phyloP scores from a whole-genome alignment of 2,329 filamentous ascomycete species.

The Aspergillus neoniger region DNA sequence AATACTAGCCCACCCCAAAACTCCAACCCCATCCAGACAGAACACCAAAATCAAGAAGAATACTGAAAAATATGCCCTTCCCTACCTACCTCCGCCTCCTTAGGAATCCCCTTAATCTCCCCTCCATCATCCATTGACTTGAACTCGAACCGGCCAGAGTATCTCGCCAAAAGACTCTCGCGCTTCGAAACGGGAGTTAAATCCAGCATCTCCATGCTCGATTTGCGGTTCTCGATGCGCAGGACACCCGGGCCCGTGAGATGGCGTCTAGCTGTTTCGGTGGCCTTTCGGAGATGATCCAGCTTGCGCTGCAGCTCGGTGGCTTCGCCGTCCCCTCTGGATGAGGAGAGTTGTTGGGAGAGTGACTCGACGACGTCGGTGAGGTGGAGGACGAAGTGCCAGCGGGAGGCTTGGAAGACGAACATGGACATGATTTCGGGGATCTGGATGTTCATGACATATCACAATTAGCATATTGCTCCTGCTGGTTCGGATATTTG shows the following conservation, averaged over 20 bases:
- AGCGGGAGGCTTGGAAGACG: conserved; percentile 84
- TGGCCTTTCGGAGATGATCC: conserved; percentile 70
- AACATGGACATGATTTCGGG: conserved; percentile 83
- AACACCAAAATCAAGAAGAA: conserved; percentile 11
- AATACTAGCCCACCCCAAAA: neutral
- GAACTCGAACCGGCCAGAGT: conserved; percentile 20
- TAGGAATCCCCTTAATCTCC: conserved; percentile 66
- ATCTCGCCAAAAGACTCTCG: conserved; percentile 27
- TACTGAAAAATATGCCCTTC: conserved; percentile 40
- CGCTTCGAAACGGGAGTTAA: conserved; percentile 31
- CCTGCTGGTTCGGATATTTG: too few relatives aligned
- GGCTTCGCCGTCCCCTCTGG: conserved; percentile 42
- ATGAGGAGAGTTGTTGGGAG: conserved; percentile 49
- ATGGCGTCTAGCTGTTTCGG: conserved; percentile 76
- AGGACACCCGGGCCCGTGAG: conserved; percentile 82
- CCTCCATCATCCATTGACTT: conserved; percentile 30
- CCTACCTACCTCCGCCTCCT: conserved; percentile 44
- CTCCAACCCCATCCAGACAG: neutral
- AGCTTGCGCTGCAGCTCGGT: conserved; percentile 53
- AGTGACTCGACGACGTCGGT: conserved; percentile 62
- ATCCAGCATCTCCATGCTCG: conserved; percentile 28
- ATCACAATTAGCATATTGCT: too few relatives aligned
- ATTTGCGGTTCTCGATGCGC: conserved; percentile 62
- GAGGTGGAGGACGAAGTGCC: conserved; percentile 71
- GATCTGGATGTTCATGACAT: conserved; percentile 53